Percentiles rank a stretch among this genome's conserved stretches.
Conservation (phyloP, 2,329 filamentous ascomycete species). For the Microcyclosporella mali region DNA sequence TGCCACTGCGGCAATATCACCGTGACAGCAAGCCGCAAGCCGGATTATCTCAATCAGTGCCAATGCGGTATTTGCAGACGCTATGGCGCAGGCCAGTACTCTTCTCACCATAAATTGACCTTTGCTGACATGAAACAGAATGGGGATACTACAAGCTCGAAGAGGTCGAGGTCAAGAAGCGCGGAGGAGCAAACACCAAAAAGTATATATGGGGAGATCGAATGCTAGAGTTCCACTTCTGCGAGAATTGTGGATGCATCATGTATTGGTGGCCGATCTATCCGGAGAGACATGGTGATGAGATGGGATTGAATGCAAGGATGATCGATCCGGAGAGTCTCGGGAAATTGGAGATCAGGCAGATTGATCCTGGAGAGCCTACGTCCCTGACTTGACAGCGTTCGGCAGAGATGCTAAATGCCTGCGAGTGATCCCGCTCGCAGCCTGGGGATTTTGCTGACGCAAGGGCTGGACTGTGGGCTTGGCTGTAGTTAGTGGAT, state of each 20-base stretch:
- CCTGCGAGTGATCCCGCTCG: too few species aligned
- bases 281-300: not conserved
- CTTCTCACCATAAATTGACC: too few species aligned
- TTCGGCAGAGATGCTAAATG: too few species aligned
- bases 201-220: not conserved
- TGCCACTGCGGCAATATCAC: conserved; percentile 27
- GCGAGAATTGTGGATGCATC: not conserved
- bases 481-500: too few species aligned
- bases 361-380: too few species aligned
- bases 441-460: too few species aligned
- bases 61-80: conserved; percentile 25
- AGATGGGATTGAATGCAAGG: not conserved
- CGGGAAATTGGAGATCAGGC: not conserved
- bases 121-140: conserved; percentile 2
- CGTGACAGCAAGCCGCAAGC: conserved; percentile 17
- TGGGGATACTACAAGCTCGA: conserved; percentile 22
- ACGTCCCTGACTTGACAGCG: too few species aligned
- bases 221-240: not conserved
- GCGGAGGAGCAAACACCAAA: not conserved
- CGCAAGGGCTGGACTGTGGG: too few species aligned
- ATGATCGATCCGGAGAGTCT: not conserved
- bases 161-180: not conserved
- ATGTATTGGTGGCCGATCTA: not conserved
- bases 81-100: conserved; percentile 13
- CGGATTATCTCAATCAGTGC: conserved; percentile 20